These are phyloP conservation scores for Salvia rosmarinus DNA, from an alignment of 257 asterid genomes.

Conservation along the genomic window DNA sequence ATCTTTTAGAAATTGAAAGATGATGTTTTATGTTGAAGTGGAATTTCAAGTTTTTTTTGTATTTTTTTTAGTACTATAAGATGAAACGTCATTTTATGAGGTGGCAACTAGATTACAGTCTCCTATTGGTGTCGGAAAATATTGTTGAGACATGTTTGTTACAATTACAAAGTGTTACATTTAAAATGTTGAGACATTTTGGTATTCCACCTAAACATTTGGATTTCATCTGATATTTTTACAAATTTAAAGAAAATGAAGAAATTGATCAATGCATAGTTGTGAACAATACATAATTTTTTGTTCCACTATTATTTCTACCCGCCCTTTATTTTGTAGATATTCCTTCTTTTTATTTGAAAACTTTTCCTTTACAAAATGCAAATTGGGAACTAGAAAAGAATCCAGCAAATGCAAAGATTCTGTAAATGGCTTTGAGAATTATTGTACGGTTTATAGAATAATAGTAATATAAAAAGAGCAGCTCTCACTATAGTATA, in stretches of 20 bases:
- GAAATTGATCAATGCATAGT: neutral
- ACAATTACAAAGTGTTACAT: no score
- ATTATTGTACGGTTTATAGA: conserved; percentile 16
- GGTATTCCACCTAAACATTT: no score
- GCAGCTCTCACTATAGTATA: conserved; percentile 34
- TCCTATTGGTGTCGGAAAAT: no score
- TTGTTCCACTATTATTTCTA: neutral
- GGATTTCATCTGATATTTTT: no score
- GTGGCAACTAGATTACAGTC: no score
- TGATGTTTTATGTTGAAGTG: no score
- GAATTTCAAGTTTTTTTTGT: no score
- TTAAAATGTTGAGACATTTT: no score
- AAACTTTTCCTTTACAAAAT: neutral
- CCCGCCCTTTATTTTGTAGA: neutral
- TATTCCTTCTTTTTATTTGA: neutral
- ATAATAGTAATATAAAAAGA: conserved; percentile 5
- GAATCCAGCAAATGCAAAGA: conserved; percentile 35
- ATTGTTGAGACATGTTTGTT: no score
- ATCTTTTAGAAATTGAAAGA: no score
- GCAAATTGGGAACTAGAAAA: neutral
- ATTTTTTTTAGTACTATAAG: no score
- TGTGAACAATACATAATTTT: neutral
- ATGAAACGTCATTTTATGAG: no score
- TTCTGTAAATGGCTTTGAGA: conserved; percentile 32
- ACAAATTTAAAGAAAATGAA: neutral